phyloP scores from a whole-genome alignment of 164 flowering plant species.

The Platanus orientalis region DNA sequence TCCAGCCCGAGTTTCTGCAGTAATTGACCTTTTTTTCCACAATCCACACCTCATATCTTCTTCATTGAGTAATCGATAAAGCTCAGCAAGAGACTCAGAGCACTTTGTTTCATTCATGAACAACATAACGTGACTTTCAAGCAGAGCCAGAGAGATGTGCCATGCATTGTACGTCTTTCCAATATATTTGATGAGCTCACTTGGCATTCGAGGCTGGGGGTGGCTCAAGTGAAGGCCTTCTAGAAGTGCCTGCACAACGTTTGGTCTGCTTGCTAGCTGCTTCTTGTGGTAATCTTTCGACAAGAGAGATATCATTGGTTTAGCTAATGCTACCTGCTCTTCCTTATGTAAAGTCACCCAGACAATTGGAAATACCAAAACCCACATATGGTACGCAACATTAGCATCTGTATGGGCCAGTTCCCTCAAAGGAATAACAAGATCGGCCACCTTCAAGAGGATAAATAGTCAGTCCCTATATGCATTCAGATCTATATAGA shows the following conservation, averaged over 20 bases:
- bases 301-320: constrained; percentile 87
- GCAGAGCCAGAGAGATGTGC: constrained; percentile 83
- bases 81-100: constrained; percentile 94
- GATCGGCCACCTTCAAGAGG: constrained; percentile 74
- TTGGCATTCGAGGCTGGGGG: constrained; percentile 98
- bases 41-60: constrained; percentile 99
- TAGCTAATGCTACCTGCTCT: constrained; percentile 86
- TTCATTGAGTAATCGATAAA: constrained; percentile 92
- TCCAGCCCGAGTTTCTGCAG: constrained; percentile 94
- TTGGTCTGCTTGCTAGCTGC: constrained; percentile 85
- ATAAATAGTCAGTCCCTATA: neutral
- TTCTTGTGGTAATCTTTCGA: constrained; percentile 95
- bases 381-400: constrained; percentile 98
- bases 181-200: constrained; percentile 94
- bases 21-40: constrained; percentile 87
- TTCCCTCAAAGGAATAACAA: constrained; percentile 85
- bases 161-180: constrained; percentile 99
- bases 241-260: constrained; percentile 97
- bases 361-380: constrained; percentile 97
- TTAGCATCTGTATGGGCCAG: constrained; percentile 93
- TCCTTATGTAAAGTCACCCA: constrained; percentile 94
- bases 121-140: constrained; percentile 95
- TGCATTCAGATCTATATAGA: neutral
- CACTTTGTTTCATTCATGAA: constrained; percentile 89
- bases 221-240: constrained; percentile 99